Conservation (phyloP, 345 rosid genomes). For the Clausena lansium region DNA sequence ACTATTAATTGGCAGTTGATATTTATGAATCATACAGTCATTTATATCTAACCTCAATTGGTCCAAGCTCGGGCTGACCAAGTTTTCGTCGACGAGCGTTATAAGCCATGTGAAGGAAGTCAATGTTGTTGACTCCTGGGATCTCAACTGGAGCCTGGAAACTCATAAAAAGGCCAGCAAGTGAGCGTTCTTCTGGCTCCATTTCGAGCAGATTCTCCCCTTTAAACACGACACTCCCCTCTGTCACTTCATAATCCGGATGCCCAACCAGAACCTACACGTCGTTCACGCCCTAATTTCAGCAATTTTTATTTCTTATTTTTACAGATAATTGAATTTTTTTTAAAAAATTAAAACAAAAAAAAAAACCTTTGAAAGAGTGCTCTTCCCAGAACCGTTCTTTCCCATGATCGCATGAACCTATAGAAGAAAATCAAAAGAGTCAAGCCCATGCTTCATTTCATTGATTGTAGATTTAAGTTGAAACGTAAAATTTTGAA, state of each 20-base stretch:
- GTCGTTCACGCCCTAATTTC: not conserved
- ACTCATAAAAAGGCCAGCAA: constrained; percentile 96
- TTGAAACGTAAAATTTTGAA: not conserved
- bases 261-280: constrained; percentile 92
- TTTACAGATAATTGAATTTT: no score
- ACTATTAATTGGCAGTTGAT: not conserved
- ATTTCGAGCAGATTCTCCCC: constrained; percentile 80
- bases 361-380: constrained; percentile 70
- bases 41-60: constrained; percentile 53
- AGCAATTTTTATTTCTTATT: not conserved
- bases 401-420: constrained; percentile 96
- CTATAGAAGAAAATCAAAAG: constrained; percentile 30
- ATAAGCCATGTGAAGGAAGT: constrained; percentile 92
- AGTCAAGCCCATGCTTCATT: not conserved
- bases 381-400: constrained; percentile 98
- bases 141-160: constrained; percentile 91
- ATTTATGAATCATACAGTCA: not conserved
- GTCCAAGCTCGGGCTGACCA: constrained; percentile 79
- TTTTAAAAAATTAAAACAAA: no score
- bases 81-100: constrained; percentile 85
- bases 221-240: constrained; percentile 79
- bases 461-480: not conserved
- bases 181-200: constrained; percentile 95
- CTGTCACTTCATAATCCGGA: constrained; percentile 92
- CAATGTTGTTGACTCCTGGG: constrained; percentile 89